A percentile compares a stretch with the other conserved stretches of the same genome.
phyloP scores from a whole-genome alignment of 345 rosid species.

The Cardamine resedifolia region DNA sequence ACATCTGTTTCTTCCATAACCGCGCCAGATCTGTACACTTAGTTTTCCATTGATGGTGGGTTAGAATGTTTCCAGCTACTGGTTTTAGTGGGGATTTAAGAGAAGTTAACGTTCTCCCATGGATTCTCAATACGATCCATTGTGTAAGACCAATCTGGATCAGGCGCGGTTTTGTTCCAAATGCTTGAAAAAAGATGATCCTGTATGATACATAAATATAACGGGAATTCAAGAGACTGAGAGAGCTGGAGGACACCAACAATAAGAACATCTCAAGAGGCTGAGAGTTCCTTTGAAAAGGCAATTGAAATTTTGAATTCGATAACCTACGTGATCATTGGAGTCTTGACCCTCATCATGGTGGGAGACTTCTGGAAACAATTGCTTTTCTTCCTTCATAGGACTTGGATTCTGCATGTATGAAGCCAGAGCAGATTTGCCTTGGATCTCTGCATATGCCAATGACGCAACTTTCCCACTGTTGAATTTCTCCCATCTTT shows the following conservation, averaged over 20 bases:
- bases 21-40: slow-evolving; percentile 53
- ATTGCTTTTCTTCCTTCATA: slow-evolving; percentile 79
- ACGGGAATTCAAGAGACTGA: background rate
- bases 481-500: slow-evolving; percentile 95
- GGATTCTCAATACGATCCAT: slow-evolving; percentile 61
- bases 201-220: slow-evolving; percentile 41
- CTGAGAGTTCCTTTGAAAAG: background rate
- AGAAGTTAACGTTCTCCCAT: slow-evolving; percentile 37
- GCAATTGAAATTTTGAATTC: background rate
- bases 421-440: slow-evolving; percentile 81
- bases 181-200: slow-evolving; percentile 63
- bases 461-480: slow-evolving; percentile 91
- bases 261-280: background rate
- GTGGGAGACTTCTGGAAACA: slow-evolving; percentile 75
- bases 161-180: slow-evolving; percentile 64
- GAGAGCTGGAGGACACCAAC: background rate
- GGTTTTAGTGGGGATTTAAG: slow-evolving; percentile 8
- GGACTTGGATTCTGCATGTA: slow-evolving; percentile 88
- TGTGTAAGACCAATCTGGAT: slow-evolving; percentile 75
- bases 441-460: slow-evolving; percentile 95
- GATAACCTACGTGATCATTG: slow-evolving; percentile 57
- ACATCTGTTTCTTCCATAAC: slow-evolving; percentile 39
- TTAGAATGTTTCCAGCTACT: slow-evolving; percentile 50
- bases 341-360: slow-evolving; percentile 63
- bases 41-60: slow-evolving; percentile 40